Conservation (phyloP, 1,284 basidiomycete genomes). For the Ustilago curta region DNA sequence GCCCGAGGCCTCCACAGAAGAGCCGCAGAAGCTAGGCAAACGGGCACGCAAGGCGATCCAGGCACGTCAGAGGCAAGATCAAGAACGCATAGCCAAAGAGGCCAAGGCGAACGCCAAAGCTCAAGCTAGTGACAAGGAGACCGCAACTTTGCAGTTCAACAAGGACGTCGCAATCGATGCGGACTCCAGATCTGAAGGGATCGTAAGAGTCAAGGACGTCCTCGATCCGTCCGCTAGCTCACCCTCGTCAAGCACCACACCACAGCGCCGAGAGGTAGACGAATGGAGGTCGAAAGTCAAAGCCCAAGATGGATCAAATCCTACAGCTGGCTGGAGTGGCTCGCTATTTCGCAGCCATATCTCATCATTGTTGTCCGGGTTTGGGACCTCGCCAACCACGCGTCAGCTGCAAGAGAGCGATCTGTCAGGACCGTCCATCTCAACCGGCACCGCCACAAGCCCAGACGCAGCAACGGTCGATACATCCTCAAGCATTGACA, state of each 20-base stretch:
- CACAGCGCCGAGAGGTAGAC: constrained; percentile 3
- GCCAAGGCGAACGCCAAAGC: constrained; percentile 14
- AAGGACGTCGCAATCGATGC: neutral
- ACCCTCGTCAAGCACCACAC: neutral
- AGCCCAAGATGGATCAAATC: neutral
- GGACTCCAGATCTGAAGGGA: neutral
- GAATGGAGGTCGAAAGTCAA: constrained; percentile 11
- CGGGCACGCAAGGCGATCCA: constrained; percentile 33
- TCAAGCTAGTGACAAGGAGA: neutral
- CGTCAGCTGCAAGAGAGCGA: constrained; percentile 4
- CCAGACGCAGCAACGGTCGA: neutral
- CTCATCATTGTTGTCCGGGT: constrained; percentile 23
- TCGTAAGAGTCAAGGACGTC: constrained; percentile 29
- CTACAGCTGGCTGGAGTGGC: constrained; percentile 30
- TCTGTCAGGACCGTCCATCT: neutral
- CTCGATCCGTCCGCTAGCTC: neutral
- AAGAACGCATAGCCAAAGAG: constrained; percentile 16
- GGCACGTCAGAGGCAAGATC: constrained; percentile 24
- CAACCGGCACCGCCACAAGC: neutral
- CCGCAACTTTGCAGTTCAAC: too few relatives aligned
- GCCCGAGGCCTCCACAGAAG: neutral
- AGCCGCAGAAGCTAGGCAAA: constrained; percentile 35
- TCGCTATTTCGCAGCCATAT: constrained; percentile 36
- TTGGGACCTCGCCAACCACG: constrained; percentile 23
- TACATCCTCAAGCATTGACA: neutral